Percentiles rank a stretch among this genome's conserved stretches.
Evolutionary conservation across 1,139 yeast species (phyloP).

Genomic region (Martiniozyma asiatica): DNA sequence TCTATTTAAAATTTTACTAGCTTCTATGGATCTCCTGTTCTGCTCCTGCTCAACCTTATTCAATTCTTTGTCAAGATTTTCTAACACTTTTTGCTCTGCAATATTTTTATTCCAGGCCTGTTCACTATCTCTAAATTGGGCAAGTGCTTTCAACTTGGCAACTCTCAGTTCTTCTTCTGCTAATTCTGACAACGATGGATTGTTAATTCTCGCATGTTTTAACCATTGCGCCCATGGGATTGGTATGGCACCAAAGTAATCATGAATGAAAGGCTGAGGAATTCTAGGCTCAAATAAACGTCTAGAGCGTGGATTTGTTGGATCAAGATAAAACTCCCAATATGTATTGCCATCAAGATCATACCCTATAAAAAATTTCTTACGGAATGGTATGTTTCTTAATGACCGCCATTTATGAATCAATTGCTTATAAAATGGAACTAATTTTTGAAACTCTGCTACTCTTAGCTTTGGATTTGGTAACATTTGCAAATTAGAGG

Average conservation of each 20-base stretch:
- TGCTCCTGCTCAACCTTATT: constrained; percentile 8
- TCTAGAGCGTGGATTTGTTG: constrained; percentile 28
- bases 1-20: no score
- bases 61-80: constrained; percentile 16
- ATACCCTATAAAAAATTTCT: constrained; percentile 47
- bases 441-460: constrained; percentile 8
- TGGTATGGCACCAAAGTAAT: constrained; percentile 38
- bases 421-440: constrained; percentile 27
- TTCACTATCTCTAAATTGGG: constrained; percentile 48
- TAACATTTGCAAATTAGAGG: no score
- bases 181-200: constrained; percentile 57
- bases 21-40: neutral
- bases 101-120: constrained; percentile 19
- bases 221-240: constrained; percentile 84
- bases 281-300: constrained; percentile 38
- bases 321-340: constrained; percentile 64
- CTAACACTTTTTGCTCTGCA: constrained; percentile 9
- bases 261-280: constrained; percentile 32
- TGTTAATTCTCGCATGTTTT: constrained; percentile 43
- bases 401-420: constrained; percentile 50
- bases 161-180: constrained; percentile 47
- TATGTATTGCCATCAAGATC: constrained; percentile 74
- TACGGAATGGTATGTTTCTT: constrained; percentile 48
- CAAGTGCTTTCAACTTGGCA: constrained; percentile 40
- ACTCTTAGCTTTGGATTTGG: neutral